A percentile compares a stretch with the other conserved stretches of the same genome.
Conservation (phyloP, 2,329 filamentous ascomycete species). For the Colletotrichum australisinense region DNA sequence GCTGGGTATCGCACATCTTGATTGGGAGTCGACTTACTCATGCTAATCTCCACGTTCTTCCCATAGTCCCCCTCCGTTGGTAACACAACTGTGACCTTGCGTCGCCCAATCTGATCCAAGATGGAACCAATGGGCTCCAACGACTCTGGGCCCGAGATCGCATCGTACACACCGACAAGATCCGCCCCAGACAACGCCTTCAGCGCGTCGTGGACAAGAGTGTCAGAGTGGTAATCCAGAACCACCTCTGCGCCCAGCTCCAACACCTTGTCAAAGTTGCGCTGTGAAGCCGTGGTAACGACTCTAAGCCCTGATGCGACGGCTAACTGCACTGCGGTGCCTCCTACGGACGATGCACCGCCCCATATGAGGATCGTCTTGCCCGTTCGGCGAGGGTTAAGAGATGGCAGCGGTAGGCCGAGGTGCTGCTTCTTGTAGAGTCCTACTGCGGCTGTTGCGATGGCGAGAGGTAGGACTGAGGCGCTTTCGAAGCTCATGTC, state of each 20-base stretch:
- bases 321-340: conserved; percentile 57
- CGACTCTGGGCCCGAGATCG: background rate
- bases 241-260: conserved; percentile 54
- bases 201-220: conserved; percentile 39
- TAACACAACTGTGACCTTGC: background rate
- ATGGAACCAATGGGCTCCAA: conserved; percentile 5
- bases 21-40: too few species aligned
- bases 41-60: background rate
- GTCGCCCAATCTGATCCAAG: background rate
- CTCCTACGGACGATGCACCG: conserved; percentile 59
- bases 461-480: conserved; percentile 26
- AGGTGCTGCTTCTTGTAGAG: conserved; percentile 38
- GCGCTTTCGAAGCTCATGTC: conserved; percentile 21
- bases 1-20: too few species aligned
- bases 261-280: conserved; percentile 54
- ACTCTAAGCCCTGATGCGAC: conserved; percentile 56
- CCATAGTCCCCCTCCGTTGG: background rate
- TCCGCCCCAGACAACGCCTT: background rate
- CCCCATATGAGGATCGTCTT: conserved; percentile 53
- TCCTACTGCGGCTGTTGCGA: conserved; percentile 37
- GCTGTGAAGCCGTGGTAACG: conserved; percentile 52
- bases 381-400: background rate
- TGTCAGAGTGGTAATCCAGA: conserved; percentile 55
- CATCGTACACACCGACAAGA: conserved; percentile 5
- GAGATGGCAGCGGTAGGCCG: conserved; percentile 25